Evolutionary conservation across 345 rosid species (phyloP), one percentile per base, ranked within the genome.

Genomic region (Salix udensis): DNA sequence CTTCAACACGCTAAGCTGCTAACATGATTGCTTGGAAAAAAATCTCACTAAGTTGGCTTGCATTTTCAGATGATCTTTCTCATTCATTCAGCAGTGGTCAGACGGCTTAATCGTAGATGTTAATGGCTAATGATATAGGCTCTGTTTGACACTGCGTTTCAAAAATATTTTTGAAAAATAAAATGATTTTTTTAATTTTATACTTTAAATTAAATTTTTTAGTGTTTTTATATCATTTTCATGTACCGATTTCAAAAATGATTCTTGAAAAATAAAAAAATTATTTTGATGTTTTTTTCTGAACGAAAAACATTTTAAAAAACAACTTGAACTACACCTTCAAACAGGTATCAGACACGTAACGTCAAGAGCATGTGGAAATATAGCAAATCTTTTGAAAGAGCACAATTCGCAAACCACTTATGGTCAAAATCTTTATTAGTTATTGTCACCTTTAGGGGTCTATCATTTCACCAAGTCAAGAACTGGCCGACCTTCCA

Each of bases 401-500:
- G 46, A 72, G n/a, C 52, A 78, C 79, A 81, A 62, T 74, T 81
- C 81, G 83, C 77, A 76, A 83, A 72, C 83, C 78, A 76, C 26
- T 68, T 68, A 39, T 78, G 62, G 80, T 82, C 84, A 80, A 80
- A 80, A 19, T n/a, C 15, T 58, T 58, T 67, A 76, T 40, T 73
- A 64, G 23, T 39, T 36, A 39, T 79, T 70, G 71, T 77, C 73
- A 69, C 58, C 76, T 79, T 79, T 75, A 16, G 36, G 65, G 64
- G 40, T 65, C 65, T 48, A 73, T 78, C 82, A 77, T 74, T 58
- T 74, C 83, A 62, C 30, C 70, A 65, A 70, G 85, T 88, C 88
- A 88, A 84, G 53, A 74, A 68, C 58, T 80, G 74, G 85, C 88
- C 85, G 77, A 85, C 85, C 90, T 82, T 83, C 84, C 87, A 77